Base-by-base conservation (phyloP, 805 yeast genomes). In the Dipodascopsis uninucleata region DNA sequence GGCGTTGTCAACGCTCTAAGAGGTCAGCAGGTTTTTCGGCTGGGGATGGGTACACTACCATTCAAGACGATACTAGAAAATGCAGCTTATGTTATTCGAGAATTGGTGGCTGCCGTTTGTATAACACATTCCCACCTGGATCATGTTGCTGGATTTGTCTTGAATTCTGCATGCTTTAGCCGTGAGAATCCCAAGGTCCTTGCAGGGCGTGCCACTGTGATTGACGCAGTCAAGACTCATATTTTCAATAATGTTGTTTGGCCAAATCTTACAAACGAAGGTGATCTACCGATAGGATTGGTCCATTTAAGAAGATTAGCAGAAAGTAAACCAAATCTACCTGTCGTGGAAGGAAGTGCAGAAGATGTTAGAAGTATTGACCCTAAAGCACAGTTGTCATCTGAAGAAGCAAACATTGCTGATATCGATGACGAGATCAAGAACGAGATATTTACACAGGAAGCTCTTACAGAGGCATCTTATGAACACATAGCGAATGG, bases 91-190 rank as follows among this genome's bases (percentile, higher is more conserved):
- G 56, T 63, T 4, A 42, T 59, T n/a, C 48, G 53, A n/a, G 47
- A 58, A 5, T 41, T 49, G 12, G 47, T 63, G n/a, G 36, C 56
- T 5, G 47, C 62, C 10, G 49, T 65, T 14, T 64, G 65, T 37
- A 73, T 88, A 22, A 77, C 96, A 0, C 97, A 88, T 63, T 77
- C 90, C 0, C 97, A 88, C 63, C 60, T 88, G 40, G 97, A 88
- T 62, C 97, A 88, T 61, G 70, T 86, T 10, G 61, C 75, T 7
- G 85, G 82, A 0, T 59, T 88, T 37, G 77, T 81, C 0, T 65
- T 88, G 41, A 87, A 87, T 59, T 77, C 89, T 2, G 85, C 95
- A 0, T 70, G 73, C 12, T 71, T 76, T 52, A 47, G 60, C 7
- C 37, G 48, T 16, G 41, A 52, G 9, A 52, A 58, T 4, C 62